Evolutionary conservation across 2,329 filamentous ascomycete genomes (phyloP).

Genomic region (Plenodomus tracheiphilus): DNA sequence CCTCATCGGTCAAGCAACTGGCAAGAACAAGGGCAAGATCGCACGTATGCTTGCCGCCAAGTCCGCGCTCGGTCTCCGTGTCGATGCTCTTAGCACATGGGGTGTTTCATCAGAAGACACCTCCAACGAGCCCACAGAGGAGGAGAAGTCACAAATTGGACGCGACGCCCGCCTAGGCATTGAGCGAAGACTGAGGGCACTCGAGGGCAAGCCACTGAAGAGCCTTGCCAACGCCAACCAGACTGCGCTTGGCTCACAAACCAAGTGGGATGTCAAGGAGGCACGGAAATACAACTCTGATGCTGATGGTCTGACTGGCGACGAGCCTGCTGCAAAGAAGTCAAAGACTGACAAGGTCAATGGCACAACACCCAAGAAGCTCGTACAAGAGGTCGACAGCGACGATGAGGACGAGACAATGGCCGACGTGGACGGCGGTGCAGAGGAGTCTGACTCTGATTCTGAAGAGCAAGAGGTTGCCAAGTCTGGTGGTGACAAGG

Average conservation of each 20-base stretch:
- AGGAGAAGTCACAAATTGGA: slow-evolving; percentile 83
- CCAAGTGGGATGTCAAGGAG: slow-evolving; percentile 91
- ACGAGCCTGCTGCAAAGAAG: slow-evolving; percentile 65
- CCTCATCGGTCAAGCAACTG: slow-evolving; percentile 92
- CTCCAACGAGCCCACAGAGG: slow-evolving; percentile 69
- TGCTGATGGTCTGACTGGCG: slow-evolving; percentile 78
- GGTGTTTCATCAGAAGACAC: slow-evolving; percentile 60
- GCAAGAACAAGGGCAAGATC: slow-evolving; percentile 99
- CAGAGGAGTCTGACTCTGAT: slow-evolving; percentile 39
- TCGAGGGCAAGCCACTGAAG: slow-evolving; percentile 89
- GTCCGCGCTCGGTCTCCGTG: slow-evolving; percentile 87
- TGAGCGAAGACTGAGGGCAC: slow-evolving; percentile 72
- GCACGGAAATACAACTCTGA: slow-evolving; percentile 93
- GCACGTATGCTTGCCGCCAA: slow-evolving; percentile 95
- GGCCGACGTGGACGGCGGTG: slow-evolving; percentile 43
- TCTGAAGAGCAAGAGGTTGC: slow-evolving; percentile 37
- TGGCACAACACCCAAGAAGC: slow-evolving; percentile 45
- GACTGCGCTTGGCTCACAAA: slow-evolving; percentile 49
- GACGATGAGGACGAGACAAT: slow-evolving; percentile 49
- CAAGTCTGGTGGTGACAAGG: slow-evolving; percentile 43
- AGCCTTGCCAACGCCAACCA: slow-evolving; percentile 67
- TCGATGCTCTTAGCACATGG: slow-evolving; percentile 85
- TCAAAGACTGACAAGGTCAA: slow-evolving; percentile 51
- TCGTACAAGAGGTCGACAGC: slow-evolving; percentile 55
- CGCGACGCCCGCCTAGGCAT: slow-evolving; percentile 71